These are phyloP conservation scores for Aquilaria yunnanensis DNA, from an alignment of 345 rosid genomes.

Conservation along the genomic window DNA sequence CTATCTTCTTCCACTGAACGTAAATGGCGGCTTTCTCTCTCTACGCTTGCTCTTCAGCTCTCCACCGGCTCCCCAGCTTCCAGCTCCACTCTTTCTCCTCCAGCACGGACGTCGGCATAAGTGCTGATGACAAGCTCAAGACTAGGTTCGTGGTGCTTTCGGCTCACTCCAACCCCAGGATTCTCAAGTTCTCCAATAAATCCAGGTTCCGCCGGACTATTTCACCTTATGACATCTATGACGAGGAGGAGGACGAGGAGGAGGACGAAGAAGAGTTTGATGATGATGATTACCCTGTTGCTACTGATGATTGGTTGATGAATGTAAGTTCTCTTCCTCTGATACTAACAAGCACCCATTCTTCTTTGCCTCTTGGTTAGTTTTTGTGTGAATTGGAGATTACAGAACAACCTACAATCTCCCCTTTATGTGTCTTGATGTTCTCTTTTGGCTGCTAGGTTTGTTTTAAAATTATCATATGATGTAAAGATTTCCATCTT, in stretches of 20 bases:
- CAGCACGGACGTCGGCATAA: not conserved
- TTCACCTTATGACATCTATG: conserved; percentile 41
- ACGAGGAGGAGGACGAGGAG: conserved; percentile 28
- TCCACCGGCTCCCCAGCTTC: conserved; percentile 13
- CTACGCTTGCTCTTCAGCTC: conserved; percentile 13
- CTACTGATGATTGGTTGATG: conserved; percentile 41
- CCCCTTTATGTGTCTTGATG: too few relatives aligned
- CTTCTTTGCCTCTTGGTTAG: too few relatives aligned
- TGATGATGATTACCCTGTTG: conserved; percentile 21
- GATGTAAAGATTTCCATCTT: too few relatives aligned
- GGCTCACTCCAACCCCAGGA: conserved; percentile 70
- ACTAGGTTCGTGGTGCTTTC: conserved; percentile 43
- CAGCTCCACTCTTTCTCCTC: conserved; percentile 9
- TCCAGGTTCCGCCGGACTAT: conserved; percentile 47
- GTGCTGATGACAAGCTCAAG: conserved; percentile 1
- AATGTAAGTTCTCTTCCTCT: conserved; percentile 39
- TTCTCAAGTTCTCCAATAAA: conserved; percentile 68
- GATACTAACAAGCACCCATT: not conserved
- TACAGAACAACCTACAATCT: too few relatives aligned
- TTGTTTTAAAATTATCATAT: too few relatives aligned
- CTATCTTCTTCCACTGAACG: conserved; percentile 2
- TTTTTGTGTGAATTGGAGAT: too few relatives aligned
- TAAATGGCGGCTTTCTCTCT: conserved; percentile 46
- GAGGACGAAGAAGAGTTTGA: conserved; percentile 30
- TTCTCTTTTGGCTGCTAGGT: too few relatives aligned